A percentile compares a stretch with the other conserved stretches of the same genome.
Conservation (phyloP, 768 basidiomycete species). For the Tubosaeta sp. region DNA sequence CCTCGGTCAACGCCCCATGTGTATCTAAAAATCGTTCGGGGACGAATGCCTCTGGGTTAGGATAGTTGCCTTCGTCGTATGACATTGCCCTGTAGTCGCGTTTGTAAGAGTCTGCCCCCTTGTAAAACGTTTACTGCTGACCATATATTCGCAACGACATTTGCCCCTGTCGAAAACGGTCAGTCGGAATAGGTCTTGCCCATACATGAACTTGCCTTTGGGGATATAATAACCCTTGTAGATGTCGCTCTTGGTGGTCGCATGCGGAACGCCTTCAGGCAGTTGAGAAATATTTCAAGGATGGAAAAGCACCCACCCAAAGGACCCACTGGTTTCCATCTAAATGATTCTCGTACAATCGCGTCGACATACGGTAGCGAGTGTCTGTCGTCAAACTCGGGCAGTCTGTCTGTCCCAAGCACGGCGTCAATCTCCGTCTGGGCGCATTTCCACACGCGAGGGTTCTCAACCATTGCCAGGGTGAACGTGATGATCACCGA, state of each 20-base stretch:
- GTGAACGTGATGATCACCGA: slow-evolving; percentile 1
- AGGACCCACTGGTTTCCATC: slow-evolving; percentile 14
- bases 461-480: slow-evolving; percentile 12
- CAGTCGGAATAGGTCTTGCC: background rate
- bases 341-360: slow-evolving; percentile 14
- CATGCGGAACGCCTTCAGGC: slow-evolving; percentile 8
- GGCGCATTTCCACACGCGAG: slow-evolving; percentile 8
- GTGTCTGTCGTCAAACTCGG: slow-evolving; percentile 17
- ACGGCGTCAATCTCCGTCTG: slow-evolving; percentile 9
- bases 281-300: background rate
- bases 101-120: background rate
- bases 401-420: slow-evolving; percentile 4
- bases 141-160: slow-evolving; percentile 1
- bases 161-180: background rate
- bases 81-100: slow-evolving; percentile 4
- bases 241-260: slow-evolving; percentile 5
- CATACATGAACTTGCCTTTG: slow-evolving; percentile 6
- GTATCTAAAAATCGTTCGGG: slow-evolving; percentile 13
- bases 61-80: slow-evolving; percentile 7
- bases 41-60: slow-evolving; percentile 7
- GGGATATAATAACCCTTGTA: slow-evolving; percentile 18
- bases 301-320: slow-evolving; percentile 1
- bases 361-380: slow-evolving; percentile 15
- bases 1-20: background rate
- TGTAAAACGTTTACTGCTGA: background rate